phyloP scores from a whole-genome alignment of 345 rosid species.

The Cardiospermum halicacabum region DNA sequence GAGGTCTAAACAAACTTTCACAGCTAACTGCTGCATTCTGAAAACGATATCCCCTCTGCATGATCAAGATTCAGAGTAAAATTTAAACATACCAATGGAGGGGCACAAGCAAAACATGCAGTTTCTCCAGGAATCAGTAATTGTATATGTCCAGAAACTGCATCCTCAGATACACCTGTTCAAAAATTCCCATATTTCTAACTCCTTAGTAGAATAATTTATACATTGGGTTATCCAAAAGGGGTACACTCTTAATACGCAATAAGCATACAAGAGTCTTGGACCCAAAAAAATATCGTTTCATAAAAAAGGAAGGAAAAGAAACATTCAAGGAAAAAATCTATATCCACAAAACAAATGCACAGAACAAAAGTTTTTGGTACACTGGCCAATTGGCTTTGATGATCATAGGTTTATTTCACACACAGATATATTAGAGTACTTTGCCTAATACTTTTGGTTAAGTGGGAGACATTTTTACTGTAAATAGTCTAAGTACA shows the following conservation, averaged over 20 bases:
- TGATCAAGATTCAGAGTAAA: constrained; percentile 3
- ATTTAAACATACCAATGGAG: constrained; percentile 69
- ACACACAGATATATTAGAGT: not conserved
- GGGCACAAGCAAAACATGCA: constrained; percentile 99
- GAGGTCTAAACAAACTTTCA: not conserved
- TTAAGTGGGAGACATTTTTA: not conserved
- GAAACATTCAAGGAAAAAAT: not conserved
- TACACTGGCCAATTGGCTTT: not conserved
- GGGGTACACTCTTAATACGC: not conserved
- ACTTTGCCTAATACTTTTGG: not conserved
- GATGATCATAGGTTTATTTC: not conserved
- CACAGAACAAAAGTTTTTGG: too few species aligned
- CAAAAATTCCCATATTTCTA: constrained; percentile 5
- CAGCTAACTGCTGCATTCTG: constrained; percentile 1
- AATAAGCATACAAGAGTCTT: constrained; percentile 2
- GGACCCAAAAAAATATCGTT: not conserved
- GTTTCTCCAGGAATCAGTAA: constrained; percentile 92
- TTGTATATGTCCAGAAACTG: constrained; percentile 97
- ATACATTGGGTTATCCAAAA: not conserved
- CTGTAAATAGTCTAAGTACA: not conserved
- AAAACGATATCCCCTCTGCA: constrained; percentile 1
- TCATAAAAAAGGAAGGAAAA: not conserved
- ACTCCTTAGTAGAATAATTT: constrained; percentile 3
- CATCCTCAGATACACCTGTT: constrained; percentile 97
- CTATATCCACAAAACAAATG: not conserved